Evolutionary conservation across 2,329 filamentous ascomycete genomes (phyloP).

Genomic region (Penicillium psychrosexuale): DNA sequence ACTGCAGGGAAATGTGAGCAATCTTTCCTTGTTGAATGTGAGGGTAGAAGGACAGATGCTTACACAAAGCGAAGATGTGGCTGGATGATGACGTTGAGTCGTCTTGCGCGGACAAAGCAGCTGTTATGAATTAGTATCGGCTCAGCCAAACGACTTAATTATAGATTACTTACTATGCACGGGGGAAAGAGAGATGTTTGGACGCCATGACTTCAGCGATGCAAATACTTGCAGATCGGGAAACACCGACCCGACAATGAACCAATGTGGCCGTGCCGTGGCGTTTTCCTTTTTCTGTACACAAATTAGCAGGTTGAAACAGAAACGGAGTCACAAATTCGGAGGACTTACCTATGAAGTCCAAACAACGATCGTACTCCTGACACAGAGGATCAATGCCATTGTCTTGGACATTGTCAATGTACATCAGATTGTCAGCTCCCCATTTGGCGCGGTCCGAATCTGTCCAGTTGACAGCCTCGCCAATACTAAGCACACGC

Average conservation of each 20-base stretch:
- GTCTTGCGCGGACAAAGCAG: conserved; percentile 87
- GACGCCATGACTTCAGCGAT: conserved; percentile 97
- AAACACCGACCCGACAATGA: conserved; percentile 94
- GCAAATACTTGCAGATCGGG: conserved; percentile 91
- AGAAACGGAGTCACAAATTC: background rate
- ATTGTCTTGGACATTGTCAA: conserved; percentile 91
- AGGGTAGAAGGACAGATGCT: conserved; percentile 13
- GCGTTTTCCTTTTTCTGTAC: conserved; percentile 69
- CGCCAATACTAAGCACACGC: conserved; percentile 87
- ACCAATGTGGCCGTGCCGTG: conserved; percentile 84
- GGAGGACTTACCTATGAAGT: conserved; percentile 76
- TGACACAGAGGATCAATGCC: conserved; percentile 87
- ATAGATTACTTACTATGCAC: conserved; percentile 65
- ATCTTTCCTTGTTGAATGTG: background rate
- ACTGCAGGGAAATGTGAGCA: conserved; percentile 32
- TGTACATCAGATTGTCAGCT: conserved; percentile 70
- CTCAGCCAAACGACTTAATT: background rate
- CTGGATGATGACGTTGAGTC: conserved; percentile 97
- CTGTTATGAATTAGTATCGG: conserved; percentile 31
- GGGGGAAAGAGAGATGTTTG: conserved; percentile 75
- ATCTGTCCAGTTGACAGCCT: conserved; percentile 76
- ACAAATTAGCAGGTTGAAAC: background rate
- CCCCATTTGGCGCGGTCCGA: conserved; percentile 71
- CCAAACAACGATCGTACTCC: conserved; percentile 79
- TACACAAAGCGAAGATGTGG: conserved; percentile 89